phyloP scores from a whole-genome alignment of 2,329 filamentous ascomycete genomes.

The Bipolaris cookei region DNA sequence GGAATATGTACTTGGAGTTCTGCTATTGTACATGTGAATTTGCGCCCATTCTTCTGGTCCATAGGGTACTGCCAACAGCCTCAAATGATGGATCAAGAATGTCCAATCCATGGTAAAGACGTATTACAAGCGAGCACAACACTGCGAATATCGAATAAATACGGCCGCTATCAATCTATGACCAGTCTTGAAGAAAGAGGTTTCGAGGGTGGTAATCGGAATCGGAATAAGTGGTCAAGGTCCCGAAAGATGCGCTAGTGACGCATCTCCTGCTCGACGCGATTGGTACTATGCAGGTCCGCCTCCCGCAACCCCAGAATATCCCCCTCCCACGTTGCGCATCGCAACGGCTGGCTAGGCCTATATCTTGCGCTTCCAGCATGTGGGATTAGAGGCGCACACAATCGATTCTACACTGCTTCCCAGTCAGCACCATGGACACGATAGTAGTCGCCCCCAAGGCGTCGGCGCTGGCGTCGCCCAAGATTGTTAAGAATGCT shows the following conservation, averaged over 20 bases:
- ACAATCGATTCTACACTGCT: constrained; percentile 2
- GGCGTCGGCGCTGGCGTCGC: constrained; percentile 49
- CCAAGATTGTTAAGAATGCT: constrained; percentile 54
- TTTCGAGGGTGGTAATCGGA: neutral
- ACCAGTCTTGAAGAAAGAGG: neutral
- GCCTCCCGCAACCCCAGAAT: constrained; percentile 27
- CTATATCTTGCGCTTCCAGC: constrained; percentile 8
- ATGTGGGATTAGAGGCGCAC: constrained; percentile 13
- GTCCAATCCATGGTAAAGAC: neutral
- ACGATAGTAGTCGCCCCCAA: constrained; percentile 51
- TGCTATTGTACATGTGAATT: neutral
- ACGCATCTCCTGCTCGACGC: constrained; percentile 27
- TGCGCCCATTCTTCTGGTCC: neutral
- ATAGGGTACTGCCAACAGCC: neutral
- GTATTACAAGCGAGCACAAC: neutral
- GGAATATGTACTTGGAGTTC: neutral
- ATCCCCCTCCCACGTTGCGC: constrained; percentile 20
- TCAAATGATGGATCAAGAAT: neutral
- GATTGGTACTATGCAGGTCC: constrained; percentile 44
- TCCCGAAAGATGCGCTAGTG: constrained; percentile 32
- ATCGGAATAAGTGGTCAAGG: constrained; percentile 4
- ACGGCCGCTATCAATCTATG: neutral
- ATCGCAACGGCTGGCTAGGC: constrained; percentile 11
- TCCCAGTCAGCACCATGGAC: constrained; percentile 43
- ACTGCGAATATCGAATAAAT: too few species aligned